Evolutionary conservation across 495 filamentous ascomycete species (phyloP).

Genomic region (Hyaloscypha hepaticicola): DNA sequence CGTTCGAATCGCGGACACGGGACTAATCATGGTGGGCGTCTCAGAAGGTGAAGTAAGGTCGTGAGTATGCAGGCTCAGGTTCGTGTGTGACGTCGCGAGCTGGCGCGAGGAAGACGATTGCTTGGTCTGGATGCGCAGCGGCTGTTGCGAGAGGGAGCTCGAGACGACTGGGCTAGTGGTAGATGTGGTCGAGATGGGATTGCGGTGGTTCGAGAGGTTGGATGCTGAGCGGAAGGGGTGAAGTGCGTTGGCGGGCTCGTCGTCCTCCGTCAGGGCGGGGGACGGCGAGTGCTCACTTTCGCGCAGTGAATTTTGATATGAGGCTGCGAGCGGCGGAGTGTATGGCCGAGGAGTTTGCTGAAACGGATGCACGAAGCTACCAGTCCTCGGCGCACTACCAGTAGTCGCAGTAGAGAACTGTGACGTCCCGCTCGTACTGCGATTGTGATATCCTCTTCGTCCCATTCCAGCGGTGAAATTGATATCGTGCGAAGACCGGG

Average conservation of each 20-base stretch:
- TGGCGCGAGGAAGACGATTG: slow-evolving; percentile 33
- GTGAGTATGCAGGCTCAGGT: slow-evolving; percentile 34
- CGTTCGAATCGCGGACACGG: slow-evolving; percentile 38
- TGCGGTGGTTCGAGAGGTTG: slow-evolving; percentile 38
- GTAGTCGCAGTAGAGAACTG: slow-evolving; percentile 42
- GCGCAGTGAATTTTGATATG: slow-evolving; percentile 51
- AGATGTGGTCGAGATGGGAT: slow-evolving; percentile 41
- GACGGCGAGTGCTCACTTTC: slow-evolving; percentile 40
- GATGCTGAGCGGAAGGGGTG: slow-evolving; percentile 23
- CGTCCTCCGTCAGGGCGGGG: slow-evolving; percentile 50
- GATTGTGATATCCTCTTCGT: slow-evolving; percentile 42
- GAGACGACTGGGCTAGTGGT: slow-evolving; percentile 28
- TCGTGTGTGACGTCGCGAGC: slow-evolving; percentile 40
- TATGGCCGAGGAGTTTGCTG: slow-evolving; percentile 56
- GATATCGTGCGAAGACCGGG: slow-evolving; percentile 32
- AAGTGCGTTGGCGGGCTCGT: slow-evolving; percentile 35
- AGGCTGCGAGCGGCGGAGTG: slow-evolving; percentile 44
- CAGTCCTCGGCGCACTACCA: slow-evolving; percentile 40
- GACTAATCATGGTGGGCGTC: slow-evolving; percentile 16
- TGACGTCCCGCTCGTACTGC: slow-evolving; percentile 52
- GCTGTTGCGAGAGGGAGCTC: slow-evolving; percentile 15
- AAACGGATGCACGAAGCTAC: slow-evolving; percentile 55
- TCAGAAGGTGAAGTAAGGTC: slow-evolving; percentile 30
- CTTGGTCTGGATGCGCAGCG: slow-evolving; percentile 44
- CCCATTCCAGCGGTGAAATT: slow-evolving; percentile 19